Evolutionary conservation across 2,329 filamentous ascomycete species (phyloP).

Genomic region (Fusarium luffae): DNA sequence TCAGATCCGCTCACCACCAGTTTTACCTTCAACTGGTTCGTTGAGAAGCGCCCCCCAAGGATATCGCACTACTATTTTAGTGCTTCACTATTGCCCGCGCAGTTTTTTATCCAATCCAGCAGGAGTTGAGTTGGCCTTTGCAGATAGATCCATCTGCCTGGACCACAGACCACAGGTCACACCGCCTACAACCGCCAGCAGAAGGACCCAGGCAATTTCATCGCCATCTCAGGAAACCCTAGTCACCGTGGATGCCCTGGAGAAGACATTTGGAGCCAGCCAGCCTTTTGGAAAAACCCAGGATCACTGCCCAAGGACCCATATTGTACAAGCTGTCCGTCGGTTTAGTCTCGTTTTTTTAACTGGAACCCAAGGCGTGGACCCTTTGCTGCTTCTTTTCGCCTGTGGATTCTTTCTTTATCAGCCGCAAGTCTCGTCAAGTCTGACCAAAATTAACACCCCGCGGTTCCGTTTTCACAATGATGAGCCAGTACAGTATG

Average conservation of each 20-base stretch:
- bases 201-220: constrained; percentile 44
- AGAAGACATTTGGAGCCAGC: constrained; percentile 43
- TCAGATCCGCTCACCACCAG: constrained; percentile 41
- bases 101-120: constrained; percentile 41
- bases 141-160: constrained; percentile 45
- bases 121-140: constrained; percentile 37
- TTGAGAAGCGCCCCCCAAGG: constrained; percentile 40
- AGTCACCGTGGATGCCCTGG: constrained; percentile 46
- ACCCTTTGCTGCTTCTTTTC: constrained; percentile 40
- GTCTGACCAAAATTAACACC: constrained; percentile 40
- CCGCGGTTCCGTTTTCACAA: constrained; percentile 39
- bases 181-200: constrained; percentile 46
- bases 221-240: constrained; percentile 46
- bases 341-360: constrained; percentile 43
- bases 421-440: constrained; percentile 47
- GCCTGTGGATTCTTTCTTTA: constrained; percentile 47
- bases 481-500: constrained; percentile 56
- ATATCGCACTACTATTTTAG: constrained; percentile 43
- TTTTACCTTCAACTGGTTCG: constrained; percentile 42
- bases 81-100: constrained; percentile 44
- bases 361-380: constrained; percentile 43
- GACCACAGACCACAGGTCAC: constrained; percentile 43
- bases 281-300: constrained; percentile 44
- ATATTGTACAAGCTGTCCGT: constrained; percentile 47
- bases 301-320: constrained; percentile 48